phyloP scores from a whole-genome alignment of 2,329 filamentous ascomycete genomes.

The Graphilbum sp. region DNA sequence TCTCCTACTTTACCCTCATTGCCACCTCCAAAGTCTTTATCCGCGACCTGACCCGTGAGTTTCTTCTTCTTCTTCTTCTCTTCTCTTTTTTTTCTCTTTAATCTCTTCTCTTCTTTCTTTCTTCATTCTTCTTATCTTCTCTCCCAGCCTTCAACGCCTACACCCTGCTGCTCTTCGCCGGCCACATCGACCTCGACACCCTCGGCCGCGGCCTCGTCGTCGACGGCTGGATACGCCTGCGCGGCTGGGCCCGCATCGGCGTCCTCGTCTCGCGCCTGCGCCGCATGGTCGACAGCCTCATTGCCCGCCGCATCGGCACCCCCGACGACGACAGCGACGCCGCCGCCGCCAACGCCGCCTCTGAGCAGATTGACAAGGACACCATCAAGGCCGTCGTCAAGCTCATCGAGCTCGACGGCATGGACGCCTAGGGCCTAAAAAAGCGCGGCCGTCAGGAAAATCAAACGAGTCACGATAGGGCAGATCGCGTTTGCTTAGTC shows the following conservation, averaged over 20 bases:
- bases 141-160: conserved; percentile 79
- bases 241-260: conserved; percentile 89
- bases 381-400: conserved; percentile 64
- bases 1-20: conserved; percentile 87
- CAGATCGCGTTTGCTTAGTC: no score
- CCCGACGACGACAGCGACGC: conserved; percentile 34
- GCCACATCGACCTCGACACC: conserved; percentile 75
- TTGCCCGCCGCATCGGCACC: conserved; percentile 67
- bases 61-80: conserved; percentile 69
- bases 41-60: conserved; percentile 72
- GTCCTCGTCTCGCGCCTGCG: conserved; percentile 72
- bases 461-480: no score
- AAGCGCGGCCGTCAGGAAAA: no score
- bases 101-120: conserved; percentile 77
- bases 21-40: conserved; percentile 86
- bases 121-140: conserved; percentile 39
- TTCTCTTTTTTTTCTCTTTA: no score
- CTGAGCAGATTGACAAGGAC: conserved; percentile 38
- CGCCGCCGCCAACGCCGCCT: neutral
- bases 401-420: conserved; percentile 77
- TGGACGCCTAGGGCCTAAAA: conserved; percentile 45
- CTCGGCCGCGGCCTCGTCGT: conserved; percentile 74
- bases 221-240: conserved; percentile 73
- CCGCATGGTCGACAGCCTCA: conserved; percentile 70
- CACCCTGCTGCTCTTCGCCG: conserved; percentile 74